phyloP scores from a whole-genome alignment of 768 basidiomycete genomes.

The Termitomyces sp. region DNA sequence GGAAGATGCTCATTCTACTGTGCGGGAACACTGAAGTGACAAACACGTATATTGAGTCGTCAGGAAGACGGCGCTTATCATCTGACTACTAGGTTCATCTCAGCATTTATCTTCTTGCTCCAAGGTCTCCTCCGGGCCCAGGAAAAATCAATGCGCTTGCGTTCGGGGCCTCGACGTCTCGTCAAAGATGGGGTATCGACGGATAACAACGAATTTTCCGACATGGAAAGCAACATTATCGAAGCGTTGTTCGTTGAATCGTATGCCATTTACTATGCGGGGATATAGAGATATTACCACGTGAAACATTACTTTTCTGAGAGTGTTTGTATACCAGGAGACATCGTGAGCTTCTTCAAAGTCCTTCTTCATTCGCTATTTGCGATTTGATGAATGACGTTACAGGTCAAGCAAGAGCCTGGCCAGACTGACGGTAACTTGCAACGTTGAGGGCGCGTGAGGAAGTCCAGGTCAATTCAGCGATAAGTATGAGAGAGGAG shows the following conservation, averaged over 20 bases:
- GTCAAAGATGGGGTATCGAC: neutral
- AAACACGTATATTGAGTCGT: neutral
- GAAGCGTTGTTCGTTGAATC: neutral
- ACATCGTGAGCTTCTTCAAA: neutral
- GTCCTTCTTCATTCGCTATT: neutral
- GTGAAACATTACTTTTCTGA: neutral
- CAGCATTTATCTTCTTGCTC: neutral
- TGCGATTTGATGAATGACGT: neutral
- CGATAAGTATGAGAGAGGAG: neutral
- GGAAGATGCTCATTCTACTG: neutral
- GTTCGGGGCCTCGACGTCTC: neutral
- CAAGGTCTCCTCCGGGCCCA: neutral
- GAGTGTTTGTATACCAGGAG: neutral
- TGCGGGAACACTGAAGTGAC: neutral
- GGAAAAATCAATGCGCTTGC: neutral
- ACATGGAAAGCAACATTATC: neutral
- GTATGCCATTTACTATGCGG: neutral
- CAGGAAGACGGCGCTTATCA: neutral
- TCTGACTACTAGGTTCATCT: neutral
- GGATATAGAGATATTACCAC: neutral
- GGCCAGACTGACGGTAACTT: neutral
- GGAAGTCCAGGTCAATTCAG: neutral
- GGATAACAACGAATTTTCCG: neutral
- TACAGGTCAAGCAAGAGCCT: neutral
- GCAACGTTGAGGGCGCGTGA: neutral